Evolutionary conservation across 2,329 filamentous ascomycete species (phyloP), one percentile per base, ranked within the genome.

Genomic region (Fusarium continuum): DNA sequence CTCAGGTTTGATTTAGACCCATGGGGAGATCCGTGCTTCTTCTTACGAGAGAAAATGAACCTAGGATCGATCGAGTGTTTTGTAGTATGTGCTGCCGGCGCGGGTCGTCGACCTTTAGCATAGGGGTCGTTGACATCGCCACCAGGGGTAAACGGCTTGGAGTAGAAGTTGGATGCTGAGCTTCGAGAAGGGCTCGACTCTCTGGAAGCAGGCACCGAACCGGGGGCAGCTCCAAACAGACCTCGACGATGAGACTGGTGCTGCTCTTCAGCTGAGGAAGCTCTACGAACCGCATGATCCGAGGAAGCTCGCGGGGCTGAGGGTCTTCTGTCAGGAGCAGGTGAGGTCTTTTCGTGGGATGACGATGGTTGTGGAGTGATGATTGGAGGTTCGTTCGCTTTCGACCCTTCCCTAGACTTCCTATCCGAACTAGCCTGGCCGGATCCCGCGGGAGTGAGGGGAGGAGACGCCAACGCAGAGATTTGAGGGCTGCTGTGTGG

Each of bases 121-220:
- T 96, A 96, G 1, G 93, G 92, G 69, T 97, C 92, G 72, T 96
- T 91, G 45, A 81, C 83, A 56, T 96, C 92, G 22, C 91, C 92
- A 16, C 87, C 84, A 5, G 92, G 92, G 3, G 91, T 93, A 63
- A 91, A 90, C 1, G 92, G 89, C 58, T 91, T 87, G 22, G 89
- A 88, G 67, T 90, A 91, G 65, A 82, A 85, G 60, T 86, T 81
- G 28, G 86, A 85, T 7, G 88, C 86, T 17, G 85, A 68, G 77
- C 84, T 72, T 78, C 88, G 83, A 10, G 86, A 88, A 4, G 93
- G 86, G 65, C 87, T 89, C 1, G 81, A 81, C 68, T 89, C 87
- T 61, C 87, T 79, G 26, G 87, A 89, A 3, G 77, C 83, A 8
- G 85, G 84, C 4, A 83, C 76, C 14, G 85, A 88, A 44, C 81